Base-by-base conservation (phyloP, 805 yeast genomes). In the Saturnispora dispora region DNA sequence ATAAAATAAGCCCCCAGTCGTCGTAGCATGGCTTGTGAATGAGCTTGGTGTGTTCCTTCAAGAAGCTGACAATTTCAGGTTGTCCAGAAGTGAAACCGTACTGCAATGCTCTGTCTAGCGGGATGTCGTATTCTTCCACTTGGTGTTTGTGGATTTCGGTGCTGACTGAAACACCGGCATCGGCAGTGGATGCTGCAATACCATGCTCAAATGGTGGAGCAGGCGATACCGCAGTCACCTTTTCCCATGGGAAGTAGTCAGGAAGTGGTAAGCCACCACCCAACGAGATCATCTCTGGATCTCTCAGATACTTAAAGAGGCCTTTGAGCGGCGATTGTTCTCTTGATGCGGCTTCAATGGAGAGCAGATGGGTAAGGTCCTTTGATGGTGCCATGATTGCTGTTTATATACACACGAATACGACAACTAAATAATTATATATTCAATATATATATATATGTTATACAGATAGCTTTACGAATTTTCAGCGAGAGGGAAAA, bases 191-290 rank as follows among this genome's bases (percentile, higher is more conserved):
- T n/a, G 84, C 82, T 33, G 83, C 87, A 55, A 88, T 85, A 51
- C 96, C 96, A 28, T 80, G 74, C 13, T 72, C 61, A 65, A 89
- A 91, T 1, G 96, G 95, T 22, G 93, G 85, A 11, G 81, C 74
- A 52, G 96, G 95, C 6, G 88, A 73, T 51, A 79, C 79, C 13
- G 85, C 83, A 22, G 75, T 65, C 52, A 91, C 66, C 57, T 81
- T 78, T 61, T 89, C 88, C 77, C 91, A 88, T 43, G 99, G 98
- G 77, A 91, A 91, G 69, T 87, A 85, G 56, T 85, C 91, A 25
- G 96, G 72, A 65, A 88, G 71, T 13, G 99, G 99, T 60, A 91
- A 77, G 7, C 99, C 99, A 60, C 98, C 99, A 51, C 97, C 98
- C 51, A 91, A 77, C 64, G 89, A 90, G 52, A 88, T 82, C 63